Evolutionary conservation across 495 filamentous ascomycete genomes (phyloP), one percentile per base, ranked within the genome.

Genomic region (Filosporella fistucella): DNA sequence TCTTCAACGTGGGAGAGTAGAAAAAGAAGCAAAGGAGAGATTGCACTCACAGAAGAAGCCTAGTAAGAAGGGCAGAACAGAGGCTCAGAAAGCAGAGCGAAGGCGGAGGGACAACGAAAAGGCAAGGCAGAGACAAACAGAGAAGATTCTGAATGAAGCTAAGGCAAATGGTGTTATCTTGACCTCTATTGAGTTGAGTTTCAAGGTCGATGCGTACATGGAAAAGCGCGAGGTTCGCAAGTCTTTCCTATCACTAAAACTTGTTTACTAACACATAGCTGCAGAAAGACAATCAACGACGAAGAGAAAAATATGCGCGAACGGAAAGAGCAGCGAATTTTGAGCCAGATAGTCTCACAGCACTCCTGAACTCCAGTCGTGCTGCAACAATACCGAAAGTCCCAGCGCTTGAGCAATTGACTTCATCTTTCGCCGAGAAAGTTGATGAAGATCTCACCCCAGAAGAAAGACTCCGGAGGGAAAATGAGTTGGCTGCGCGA

Each of bases 201-300:
- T 10, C 4, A n/a, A 46, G 22, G 21, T 58, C 5, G 55, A 49
- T 9, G 22, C 24, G 1, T 49, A 25, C 23, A 54, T 54, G 51
- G 34, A 16, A 4, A 54, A 54, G 20, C 48, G 44, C 11, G 53
- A 53, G 50, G 45, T 49, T 43, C 16, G 49, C 33, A 20, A 28
- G 30, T 14, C 16, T 6, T 35, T 10, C 18, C 11, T 28, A 5
- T 8, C 30, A 8, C 23, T 8, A n/a, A 33, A n/a, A 21, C 12
- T 18, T 38, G 14, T 30, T 32, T 5, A 25, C 24, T 39, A 9
- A 40, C 33, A 23, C 21, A 26, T 1, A 18, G 7, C 2, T 11
- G 23, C 10, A 28, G 25, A 42, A 41, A 17, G 23, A 42, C 14
- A 4, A 12, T 35, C 20, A 35, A 32, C 34, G 23, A 2, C 24